Percentiles rank a stretch among this genome's conserved stretches.
phyloP scores from a whole-genome alignment of 345 rosid species.

The Orychophragmus violaceus region DNA sequence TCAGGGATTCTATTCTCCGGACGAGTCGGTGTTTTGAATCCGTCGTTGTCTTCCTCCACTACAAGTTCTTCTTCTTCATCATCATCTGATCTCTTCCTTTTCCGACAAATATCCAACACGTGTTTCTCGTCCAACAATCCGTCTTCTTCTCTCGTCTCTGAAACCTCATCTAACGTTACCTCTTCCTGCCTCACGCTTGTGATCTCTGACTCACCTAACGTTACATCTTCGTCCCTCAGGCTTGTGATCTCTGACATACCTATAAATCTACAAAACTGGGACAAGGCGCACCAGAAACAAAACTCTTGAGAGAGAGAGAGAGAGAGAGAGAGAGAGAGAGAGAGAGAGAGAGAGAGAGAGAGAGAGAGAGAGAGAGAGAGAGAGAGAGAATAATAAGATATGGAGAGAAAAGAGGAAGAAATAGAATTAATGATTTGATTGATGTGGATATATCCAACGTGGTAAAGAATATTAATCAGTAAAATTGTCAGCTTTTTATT shows the following conservation, averaged over 20 bases:
- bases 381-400: neutral
- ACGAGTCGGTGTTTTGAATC: conserved; percentile 33
- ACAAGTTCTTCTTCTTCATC: neutral
- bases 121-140: conserved; percentile 7
- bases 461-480: conserved; percentile 29
- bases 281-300: neutral
- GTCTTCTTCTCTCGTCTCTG: neutral
- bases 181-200: conserved; percentile 2
- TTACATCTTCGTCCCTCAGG: neutral
- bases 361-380: neutral
- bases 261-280: conserved; percentile 3
- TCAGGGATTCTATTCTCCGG: conserved; percentile 30
- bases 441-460: conserved; percentile 33
- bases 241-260: conserved; percentile 3
- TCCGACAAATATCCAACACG: conserved; percentile 7
- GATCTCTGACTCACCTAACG: too few species aligned
- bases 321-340: neutral
- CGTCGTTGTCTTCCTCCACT: conserved; percentile 20
- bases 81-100: conserved; percentile 25
- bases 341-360: neutral
- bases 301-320: neutral
- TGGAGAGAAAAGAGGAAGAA: too few species aligned
- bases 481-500: conserved; percentile 32
- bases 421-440: conserved; percentile 15
- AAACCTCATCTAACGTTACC: neutral